These are phyloP conservation scores for Neopestalotiopsis rosae DNA, from an alignment of 2,329 filamentous ascomycete species.

Conservation along the genomic window DNA sequence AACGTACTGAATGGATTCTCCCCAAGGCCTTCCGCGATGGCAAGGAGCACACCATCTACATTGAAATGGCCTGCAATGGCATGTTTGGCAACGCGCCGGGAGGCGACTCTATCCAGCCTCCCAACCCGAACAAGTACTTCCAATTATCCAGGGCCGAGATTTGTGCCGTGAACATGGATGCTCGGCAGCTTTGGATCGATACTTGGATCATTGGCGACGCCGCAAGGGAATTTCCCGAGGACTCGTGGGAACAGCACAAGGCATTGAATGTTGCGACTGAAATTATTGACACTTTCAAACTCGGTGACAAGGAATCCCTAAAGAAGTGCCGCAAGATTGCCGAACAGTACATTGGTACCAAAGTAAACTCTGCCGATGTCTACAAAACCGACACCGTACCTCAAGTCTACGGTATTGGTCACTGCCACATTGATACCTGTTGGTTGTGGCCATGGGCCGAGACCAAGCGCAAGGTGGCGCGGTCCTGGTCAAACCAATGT, in stretches of 20 bases:
- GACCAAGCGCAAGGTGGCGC: constrained; percentile 93
- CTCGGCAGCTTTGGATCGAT: constrained; percentile 83
- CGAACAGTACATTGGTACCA: constrained; percentile 78
- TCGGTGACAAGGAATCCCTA: constrained; percentile 79
- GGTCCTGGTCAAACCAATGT: constrained; percentile 97
- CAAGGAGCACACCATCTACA: constrained; percentile 86
- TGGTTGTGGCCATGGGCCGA: constrained; percentile 99
- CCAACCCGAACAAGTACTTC: constrained; percentile 83
- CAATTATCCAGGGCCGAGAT: constrained; percentile 80
- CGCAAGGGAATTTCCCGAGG: constrained; percentile 84
- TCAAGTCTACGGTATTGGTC: constrained; percentile 86
- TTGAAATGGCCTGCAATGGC: constrained; percentile 98
- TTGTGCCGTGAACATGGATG: constrained; percentile 85
- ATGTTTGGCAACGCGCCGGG: constrained; percentile 95
- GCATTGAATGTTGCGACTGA: constrained; percentile 83
- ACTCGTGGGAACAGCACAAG: constrained; percentile 88
- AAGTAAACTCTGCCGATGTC: constrained; percentile 82
- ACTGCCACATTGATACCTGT: constrained; percentile 97
- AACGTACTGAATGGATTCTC: constrained; percentile 90
- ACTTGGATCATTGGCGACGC: constrained; percentile 97
- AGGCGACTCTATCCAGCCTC: constrained; percentile 87
- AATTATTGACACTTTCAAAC: constrained; percentile 90
- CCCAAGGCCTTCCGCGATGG: constrained; percentile 83
- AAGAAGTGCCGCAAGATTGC: constrained; percentile 82
- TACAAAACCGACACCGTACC: constrained; percentile 78